These are phyloP conservation scores for Clavaria fumosa DNA, from an alignment of 768 basidiomycete species.

Conservation along the genomic window DNA sequence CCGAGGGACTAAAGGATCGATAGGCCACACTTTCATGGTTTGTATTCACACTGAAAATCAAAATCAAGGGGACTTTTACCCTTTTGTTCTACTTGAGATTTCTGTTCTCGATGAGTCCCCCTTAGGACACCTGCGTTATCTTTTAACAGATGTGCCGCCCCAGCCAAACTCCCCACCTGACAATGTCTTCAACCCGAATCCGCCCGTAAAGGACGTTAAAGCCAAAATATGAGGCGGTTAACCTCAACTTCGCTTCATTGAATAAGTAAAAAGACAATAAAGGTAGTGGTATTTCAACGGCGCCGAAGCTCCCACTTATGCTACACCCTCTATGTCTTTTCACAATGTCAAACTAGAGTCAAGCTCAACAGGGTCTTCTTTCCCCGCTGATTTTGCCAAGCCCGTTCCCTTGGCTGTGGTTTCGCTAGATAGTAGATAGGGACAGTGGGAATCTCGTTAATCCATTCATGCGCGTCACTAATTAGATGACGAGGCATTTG, in stretches of 20 bases:
- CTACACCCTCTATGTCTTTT: conserved; percentile 73
- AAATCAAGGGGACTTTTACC: conserved; percentile 71
- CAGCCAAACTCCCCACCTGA: conserved; percentile 75
- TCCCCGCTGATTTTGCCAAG: conserved; percentile 50
- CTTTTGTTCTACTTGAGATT: conserved; percentile 69
- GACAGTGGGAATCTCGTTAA: too few species aligned
- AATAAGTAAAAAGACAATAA: conserved; percentile 72
- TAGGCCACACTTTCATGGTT: conserved; percentile 75
- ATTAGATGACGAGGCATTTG: conserved; percentile 65
- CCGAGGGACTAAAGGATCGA: conserved; percentile 70
- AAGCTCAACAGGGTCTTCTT: conserved; percentile 78
- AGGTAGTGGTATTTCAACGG: conserved; percentile 73
- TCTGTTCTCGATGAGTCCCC: conserved; percentile 68
- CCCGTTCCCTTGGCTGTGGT: too few species aligned
- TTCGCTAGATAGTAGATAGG: too few species aligned
- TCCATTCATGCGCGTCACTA: too few species aligned
- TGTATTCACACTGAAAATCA: conserved; percentile 72
- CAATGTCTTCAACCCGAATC: conserved; percentile 63
- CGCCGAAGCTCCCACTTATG: conserved; percentile 68
- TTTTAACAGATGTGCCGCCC: conserved; percentile 70
- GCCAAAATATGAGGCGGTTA: conserved; percentile 56
- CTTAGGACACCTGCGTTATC: conserved; percentile 72
- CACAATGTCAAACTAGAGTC: conserved; percentile 79
- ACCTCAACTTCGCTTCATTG: conserved; percentile 58
- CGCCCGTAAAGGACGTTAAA: conserved; percentile 50